Conservation (phyloP, 2,329 filamentous ascomycete species). For the Pseudogymnoascus sp. region DNA sequence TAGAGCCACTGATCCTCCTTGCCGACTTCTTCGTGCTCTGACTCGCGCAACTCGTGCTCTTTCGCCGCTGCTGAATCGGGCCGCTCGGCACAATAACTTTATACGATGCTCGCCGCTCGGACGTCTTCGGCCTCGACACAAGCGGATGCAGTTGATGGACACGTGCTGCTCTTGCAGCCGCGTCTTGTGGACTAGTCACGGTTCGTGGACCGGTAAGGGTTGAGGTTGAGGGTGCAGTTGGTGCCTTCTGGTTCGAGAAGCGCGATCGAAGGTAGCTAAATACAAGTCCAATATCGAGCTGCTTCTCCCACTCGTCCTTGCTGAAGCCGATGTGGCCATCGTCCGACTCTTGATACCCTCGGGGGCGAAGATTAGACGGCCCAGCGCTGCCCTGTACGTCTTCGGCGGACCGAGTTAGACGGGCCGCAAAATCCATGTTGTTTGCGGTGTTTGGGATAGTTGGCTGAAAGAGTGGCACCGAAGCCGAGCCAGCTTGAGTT, state of each 20-base stretch:
- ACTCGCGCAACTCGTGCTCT: slow-evolving; percentile 69
- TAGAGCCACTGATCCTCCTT: slow-evolving; percentile 60
- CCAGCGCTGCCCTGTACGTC: neutral
- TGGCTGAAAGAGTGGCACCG: slow-evolving; percentile 21
- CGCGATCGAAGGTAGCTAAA: slow-evolving; percentile 78
- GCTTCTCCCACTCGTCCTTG: slow-evolving; percentile 68
- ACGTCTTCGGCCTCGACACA: slow-evolving; percentile 44
- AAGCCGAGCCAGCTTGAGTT: slow-evolving; percentile 6
- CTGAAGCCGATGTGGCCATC: slow-evolving; percentile 10
- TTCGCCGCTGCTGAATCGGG: slow-evolving; percentile 35
- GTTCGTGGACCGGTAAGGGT: slow-evolving; percentile 29
- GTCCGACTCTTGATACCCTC: slow-evolving; percentile 8
- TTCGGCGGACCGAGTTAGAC: neutral
- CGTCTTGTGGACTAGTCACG: slow-evolving; percentile 50
- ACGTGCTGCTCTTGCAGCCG: slow-evolving; percentile 68
- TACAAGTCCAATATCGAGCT: slow-evolving; percentile 83
- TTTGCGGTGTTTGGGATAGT: slow-evolving; percentile 14
- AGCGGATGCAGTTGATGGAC: slow-evolving; percentile 87
- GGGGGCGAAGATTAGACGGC: neutral
- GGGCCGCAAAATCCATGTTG: neutral
- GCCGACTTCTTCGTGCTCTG: slow-evolving; percentile 74
- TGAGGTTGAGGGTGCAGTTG: slow-evolving; percentile 32
- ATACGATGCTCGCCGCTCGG: slow-evolving; percentile 45
- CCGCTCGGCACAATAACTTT: slow-evolving; percentile 45
- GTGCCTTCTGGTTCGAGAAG: slow-evolving; percentile 49